Evolutionary conservation across 768 basidiomycete genomes (phyloP).

Genomic region (Termitomyces eurrhizus): DNA sequence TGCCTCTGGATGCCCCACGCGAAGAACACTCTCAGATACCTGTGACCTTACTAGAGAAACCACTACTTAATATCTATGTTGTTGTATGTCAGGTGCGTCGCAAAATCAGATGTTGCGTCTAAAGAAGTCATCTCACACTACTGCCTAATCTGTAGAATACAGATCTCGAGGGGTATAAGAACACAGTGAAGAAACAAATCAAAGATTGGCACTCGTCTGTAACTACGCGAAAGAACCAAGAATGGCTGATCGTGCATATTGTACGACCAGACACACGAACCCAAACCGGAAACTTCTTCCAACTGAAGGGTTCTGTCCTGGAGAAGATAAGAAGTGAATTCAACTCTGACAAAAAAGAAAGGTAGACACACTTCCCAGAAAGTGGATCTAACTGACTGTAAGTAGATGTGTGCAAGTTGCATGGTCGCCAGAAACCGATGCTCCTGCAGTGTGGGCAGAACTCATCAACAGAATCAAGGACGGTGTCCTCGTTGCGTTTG

Average conservation of each 20-base stretch:
- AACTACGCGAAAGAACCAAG: slow-evolving; percentile 72
- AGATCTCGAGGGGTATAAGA: slow-evolving; percentile 74
- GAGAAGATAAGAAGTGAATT: slow-evolving; percentile 93
- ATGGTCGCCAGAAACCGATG: slow-evolving; percentile 69
- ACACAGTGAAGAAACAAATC: slow-evolving; percentile 76
- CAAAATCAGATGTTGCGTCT: neutral
- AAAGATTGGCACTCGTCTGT: slow-evolving; percentile 85
- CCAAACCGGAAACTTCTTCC: slow-evolving; percentile 67
- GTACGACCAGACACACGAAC: slow-evolving; percentile 66
- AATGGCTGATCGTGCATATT: slow-evolving; percentile 91
- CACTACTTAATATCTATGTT: slow-evolving; percentile 83
- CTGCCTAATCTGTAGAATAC: slow-evolving; percentile 39
- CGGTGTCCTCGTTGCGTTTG: slow-evolving; percentile 79
- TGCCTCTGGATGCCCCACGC: slow-evolving; percentile 60
- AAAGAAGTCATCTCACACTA: slow-evolving; percentile 10
- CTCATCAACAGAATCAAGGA: slow-evolving; percentile 88
- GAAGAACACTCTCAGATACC: slow-evolving; percentile 78
- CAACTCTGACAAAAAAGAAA: slow-evolving; percentile 82
- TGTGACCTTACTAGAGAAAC: slow-evolving; percentile 76
- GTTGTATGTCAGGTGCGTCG: slow-evolving; percentile 79
- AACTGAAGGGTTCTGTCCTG: slow-evolving; percentile 78
- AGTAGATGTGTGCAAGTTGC: slow-evolving; percentile 77
- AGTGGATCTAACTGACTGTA: slow-evolving; percentile 15
- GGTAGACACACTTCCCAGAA: slow-evolving; percentile 38
- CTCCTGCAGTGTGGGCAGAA: slow-evolving; percentile 84